A percentile compares a stretch with the other conserved stretches of the same genome.
Evolutionary conservation across 345 rosid species (phyloP).

Genomic region (Boechera retrofracta): DNA sequence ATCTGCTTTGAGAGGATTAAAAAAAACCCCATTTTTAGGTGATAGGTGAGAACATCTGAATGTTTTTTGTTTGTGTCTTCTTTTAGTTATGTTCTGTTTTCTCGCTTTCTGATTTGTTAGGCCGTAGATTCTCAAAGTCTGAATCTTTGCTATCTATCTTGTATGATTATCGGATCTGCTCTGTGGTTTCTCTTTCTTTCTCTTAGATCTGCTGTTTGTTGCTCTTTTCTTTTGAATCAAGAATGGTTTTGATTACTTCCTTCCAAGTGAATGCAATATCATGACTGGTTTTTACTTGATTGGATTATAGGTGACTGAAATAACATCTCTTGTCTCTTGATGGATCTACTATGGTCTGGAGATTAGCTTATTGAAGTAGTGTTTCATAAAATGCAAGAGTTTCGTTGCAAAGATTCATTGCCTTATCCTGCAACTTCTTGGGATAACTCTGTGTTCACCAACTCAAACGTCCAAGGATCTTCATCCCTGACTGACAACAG

Average conservation of each 20-base stretch:
- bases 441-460: slow-evolving; percentile 27
- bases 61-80: slow-evolving; percentile 22
- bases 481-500: slow-evolving; percentile 27
- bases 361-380: slow-evolving; percentile 3
- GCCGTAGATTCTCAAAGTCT: not conserved
- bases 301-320: slow-evolving; percentile 5
- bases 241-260: slow-evolving; percentile 7
- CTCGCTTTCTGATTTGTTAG: slow-evolving; percentile 2
- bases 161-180: slow-evolving; percentile 19
- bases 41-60: slow-evolving; percentile 29
- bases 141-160: slow-evolving; percentile 9
- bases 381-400: slow-evolving; percentile 41
- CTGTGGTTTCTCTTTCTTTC: not conserved
- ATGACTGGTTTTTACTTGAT: slow-evolving; percentile 11
- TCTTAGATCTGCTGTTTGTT: slow-evolving; percentile 36
- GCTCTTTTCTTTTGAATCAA: slow-evolving; percentile 18
- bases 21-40: slow-evolving; percentile 5
- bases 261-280: slow-evolving; percentile 1
- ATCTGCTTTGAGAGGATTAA: slow-evolving; percentile 15
- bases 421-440: slow-evolving; percentile 19
- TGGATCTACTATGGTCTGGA: slow-evolving; percentile 21
- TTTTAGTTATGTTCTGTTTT: slow-evolving; percentile 21
- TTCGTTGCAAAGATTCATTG: slow-evolving; percentile 23
- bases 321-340: not conserved
- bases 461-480: slow-evolving; percentile 35